Conservation (phyloP, 192 early-diverging fungal genomes). For the Geosiphon pyriformis region DNA sequence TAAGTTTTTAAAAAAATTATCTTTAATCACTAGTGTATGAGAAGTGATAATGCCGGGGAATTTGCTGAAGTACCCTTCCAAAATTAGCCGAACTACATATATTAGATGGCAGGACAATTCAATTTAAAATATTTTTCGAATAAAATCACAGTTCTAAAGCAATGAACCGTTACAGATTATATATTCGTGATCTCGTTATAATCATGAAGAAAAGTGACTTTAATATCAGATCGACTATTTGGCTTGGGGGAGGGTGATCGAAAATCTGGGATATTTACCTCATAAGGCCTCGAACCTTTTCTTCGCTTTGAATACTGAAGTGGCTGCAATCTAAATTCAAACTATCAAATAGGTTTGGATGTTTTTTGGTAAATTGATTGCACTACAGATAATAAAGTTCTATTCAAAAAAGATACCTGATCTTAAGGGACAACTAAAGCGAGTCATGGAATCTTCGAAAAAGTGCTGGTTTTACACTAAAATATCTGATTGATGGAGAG, state of each 20-base stretch:
- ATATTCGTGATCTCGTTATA: neutral
- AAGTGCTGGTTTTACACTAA: neutral
- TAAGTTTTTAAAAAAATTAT: too few relatives aligned
- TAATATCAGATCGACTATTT: conserved; percentile 5
- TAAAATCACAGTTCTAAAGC: neutral
- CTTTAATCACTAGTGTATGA: neutral
- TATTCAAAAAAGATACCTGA: neutral
- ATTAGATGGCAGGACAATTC: neutral
- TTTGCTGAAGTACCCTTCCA: neutral
- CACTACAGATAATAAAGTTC: neutral
- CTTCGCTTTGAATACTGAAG: neutral
- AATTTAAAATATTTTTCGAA: neutral
- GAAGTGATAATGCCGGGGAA: neutral
- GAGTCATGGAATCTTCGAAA: neutral
- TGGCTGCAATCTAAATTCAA: neutral
- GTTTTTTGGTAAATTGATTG: neutral
- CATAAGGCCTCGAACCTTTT: conserved; percentile 4
- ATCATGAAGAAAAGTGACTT: conserved; percentile 7
- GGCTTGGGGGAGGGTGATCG: neutral
- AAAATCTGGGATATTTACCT: neutral
- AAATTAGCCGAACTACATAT: neutral
- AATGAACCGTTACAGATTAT: neutral
- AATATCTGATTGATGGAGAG: conserved; percentile 9
- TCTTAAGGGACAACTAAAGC: neutral
- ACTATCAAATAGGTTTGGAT: neutral